phyloP scores from a whole-genome alignment of 2,329 filamentous ascomycete genomes.

The Fusarium denticulatum region DNA sequence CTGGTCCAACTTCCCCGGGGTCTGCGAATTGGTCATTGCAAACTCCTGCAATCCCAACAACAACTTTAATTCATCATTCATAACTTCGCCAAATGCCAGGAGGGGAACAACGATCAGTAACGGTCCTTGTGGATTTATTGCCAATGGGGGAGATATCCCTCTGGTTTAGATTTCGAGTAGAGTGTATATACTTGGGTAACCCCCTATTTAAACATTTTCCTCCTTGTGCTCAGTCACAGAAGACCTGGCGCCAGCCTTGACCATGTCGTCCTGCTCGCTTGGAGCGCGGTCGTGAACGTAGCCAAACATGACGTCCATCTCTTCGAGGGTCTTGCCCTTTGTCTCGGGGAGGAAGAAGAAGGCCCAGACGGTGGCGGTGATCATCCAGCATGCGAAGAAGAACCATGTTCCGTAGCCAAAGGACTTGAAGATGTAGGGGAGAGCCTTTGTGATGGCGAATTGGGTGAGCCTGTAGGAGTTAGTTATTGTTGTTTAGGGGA shows the following conservation, averaged over 20 bases:
- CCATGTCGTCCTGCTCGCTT: conserved; percentile 22
- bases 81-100: not conserved
- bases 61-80: not conserved
- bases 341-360: conserved; percentile 65
- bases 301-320: conserved; percentile 57
- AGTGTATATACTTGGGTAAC: not conserved
- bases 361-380: conserved; percentile 58
- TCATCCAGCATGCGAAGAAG: conserved; percentile 64
- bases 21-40: not conserved
- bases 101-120: not conserved
- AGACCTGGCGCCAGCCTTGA: conserved; percentile 21
- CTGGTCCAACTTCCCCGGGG: not conserved
- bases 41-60: not conserved
- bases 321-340: conserved; percentile 63
- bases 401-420: conserved; percentile 64
- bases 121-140: not conserved
- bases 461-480: conserved; percentile 45
- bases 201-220: conserved; percentile 18
- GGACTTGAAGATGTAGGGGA: conserved; percentile 56
- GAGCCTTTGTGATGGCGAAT: conserved; percentile 55
- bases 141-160: not conserved
- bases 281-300: conserved; percentile 36
- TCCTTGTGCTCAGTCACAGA: conserved; percentile 37
- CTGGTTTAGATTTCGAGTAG: not conserved
- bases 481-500: not conserved